phyloP scores from a whole-genome alignment of 805 yeast species.

The Cyberlindnera samutprakarnensis region DNA sequence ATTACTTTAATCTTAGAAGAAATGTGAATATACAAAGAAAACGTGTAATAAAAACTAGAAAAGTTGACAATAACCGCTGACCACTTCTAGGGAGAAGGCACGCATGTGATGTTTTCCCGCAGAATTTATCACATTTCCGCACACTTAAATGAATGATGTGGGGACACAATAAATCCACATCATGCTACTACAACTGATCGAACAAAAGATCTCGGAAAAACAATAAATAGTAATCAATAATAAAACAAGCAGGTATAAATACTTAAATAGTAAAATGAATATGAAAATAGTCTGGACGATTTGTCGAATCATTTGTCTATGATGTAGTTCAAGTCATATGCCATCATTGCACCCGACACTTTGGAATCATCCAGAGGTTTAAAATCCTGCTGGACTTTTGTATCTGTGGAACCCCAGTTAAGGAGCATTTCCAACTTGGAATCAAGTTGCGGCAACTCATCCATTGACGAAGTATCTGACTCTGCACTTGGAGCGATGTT shows the following conservation, averaged over 20 bases:
- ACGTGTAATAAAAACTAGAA: no score
- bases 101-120: no score
- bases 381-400: no score
- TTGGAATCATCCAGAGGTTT: not conserved
- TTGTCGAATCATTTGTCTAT: slow-evolving; percentile 1
- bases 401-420: slow-evolving; percentile 3
- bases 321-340: slow-evolving; percentile 3
- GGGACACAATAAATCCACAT: no score
- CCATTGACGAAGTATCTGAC: slow-evolving; percentile 11
- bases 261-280: not conserved
- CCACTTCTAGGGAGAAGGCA: no score
- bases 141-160: no score
- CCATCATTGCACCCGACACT: slow-evolving; percentile 1
- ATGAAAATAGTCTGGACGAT: not conserved
- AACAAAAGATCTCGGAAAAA: not conserved
- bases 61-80: no score
- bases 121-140: no score
- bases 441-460: slow-evolving; percentile 10
- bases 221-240: no score
- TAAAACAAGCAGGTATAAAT: not conserved
- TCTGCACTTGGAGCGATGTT: slow-evolving; percentile 2
- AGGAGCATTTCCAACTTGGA: slow-evolving; percentile 9
- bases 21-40: no score
- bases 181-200: no score
- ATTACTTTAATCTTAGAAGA: no score